These are phyloP conservation scores for Pinus albicaulis DNA, from an alignment of 75 land plant genomes.

Conservation along the genomic window DNA sequence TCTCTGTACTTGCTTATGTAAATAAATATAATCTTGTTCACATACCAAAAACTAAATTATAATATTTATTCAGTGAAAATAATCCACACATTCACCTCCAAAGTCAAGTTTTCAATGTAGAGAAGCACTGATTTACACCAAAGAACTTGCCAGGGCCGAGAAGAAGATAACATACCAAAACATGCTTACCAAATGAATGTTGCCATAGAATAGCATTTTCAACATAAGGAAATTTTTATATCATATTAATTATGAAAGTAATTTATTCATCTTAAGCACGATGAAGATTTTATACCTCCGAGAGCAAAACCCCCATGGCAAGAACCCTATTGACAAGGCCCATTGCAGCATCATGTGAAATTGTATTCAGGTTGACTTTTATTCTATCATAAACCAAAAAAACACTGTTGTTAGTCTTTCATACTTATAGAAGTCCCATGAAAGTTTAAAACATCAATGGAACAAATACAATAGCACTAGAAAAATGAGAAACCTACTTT, in stretches of 20 bases:
- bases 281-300: slow-evolving; percentile 52
- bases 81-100: background rate
- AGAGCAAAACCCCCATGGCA: slow-evolving; percentile 63
- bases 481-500: background rate
- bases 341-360: slow-evolving; percentile 94
- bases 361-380: slow-evolving; percentile 84
- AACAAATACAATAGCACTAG: background rate
- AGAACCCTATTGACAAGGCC: slow-evolving; percentile 71
- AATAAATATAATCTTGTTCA: background rate
- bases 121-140: background rate
- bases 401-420: background rate
- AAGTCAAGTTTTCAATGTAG: background rate
- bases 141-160: background rate
- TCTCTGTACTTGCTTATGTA: background rate
- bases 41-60: background rate
- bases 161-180: background rate
- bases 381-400: slow-evolving; percentile 30
- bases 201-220: background rate
- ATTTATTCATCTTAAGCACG: background rate
- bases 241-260: background rate
- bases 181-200: background rate
- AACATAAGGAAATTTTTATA: background rate
- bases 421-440: background rate
- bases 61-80: background rate
- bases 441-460: background rate